A percentile compares a stretch with the other conserved stretches of the same genome.
phyloP scores from a whole-genome alignment of 2,329 filamentous ascomycete species.

The Aquanectria penicillioides region DNA sequence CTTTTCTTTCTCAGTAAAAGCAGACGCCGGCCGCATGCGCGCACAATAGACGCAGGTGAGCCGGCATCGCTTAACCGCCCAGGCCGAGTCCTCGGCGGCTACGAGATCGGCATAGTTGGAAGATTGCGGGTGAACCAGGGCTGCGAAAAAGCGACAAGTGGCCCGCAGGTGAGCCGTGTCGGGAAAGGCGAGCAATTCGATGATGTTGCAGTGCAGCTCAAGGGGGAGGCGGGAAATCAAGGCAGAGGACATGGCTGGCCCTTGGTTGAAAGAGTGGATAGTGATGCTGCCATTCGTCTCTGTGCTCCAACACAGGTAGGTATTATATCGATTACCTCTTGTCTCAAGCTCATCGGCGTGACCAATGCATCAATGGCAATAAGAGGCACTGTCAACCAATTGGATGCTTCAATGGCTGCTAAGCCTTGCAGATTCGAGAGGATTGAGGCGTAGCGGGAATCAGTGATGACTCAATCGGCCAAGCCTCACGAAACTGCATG shows the following conservation, averaged over 20 bases:
- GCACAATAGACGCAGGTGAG: slow-evolving; percentile 22
- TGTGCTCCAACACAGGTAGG: too few relatives aligned
- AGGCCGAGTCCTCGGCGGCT: slow-evolving; percentile 12
- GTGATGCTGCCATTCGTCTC: neutral
- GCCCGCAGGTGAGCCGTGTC: slow-evolving; percentile 17
- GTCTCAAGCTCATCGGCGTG: too few relatives aligned
- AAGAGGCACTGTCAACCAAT: neutral
- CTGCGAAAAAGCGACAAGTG: slow-evolving; percentile 17
- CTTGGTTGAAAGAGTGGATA: neutral
- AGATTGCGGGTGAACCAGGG: slow-evolving; percentile 7
- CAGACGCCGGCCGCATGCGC: slow-evolving; percentile 18
- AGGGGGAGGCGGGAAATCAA: slow-evolving; percentile 5
- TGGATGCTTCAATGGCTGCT: neutral
- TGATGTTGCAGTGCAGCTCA: slow-evolving; percentile 7
- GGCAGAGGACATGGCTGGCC: neutral
- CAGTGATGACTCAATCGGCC: too few relatives aligned
- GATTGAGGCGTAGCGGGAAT: neutral
- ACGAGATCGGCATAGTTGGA: slow-evolving; percentile 7
- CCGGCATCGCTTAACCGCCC: slow-evolving; percentile 8
- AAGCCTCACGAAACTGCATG: too few relatives aligned
- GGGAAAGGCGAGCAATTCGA: slow-evolving; percentile 2
- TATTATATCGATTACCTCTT: too few relatives aligned
- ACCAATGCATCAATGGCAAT: too few relatives aligned
- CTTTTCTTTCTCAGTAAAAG: slow-evolving; percentile 22
- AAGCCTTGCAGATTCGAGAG: neutral